Evolutionary conservation across 1,284 basidiomycete genomes (phyloP), one percentile per base, ranked within the genome.

Genomic region (Pascua guehoae): DNA sequence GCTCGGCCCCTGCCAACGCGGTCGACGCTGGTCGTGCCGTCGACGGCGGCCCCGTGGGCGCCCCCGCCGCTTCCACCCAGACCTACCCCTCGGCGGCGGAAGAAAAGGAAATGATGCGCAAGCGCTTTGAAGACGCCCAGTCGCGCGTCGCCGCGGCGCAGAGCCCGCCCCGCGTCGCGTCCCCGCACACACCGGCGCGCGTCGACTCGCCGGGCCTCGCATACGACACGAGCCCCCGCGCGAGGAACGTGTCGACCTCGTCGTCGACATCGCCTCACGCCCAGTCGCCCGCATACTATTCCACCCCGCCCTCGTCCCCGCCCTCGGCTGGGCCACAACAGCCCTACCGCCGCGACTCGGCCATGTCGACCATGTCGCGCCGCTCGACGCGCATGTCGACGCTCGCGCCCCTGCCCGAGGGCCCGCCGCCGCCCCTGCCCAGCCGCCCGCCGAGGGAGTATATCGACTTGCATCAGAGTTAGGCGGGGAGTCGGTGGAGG

Each of bases 361-460:
- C 40, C 40, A 41, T n/a, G 40, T 41, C 40, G 3, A 41, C 12
- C 40, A 41, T 12, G 40, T 41, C 41, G 4, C 41, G 41, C 12
- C 41, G n/a, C 3, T 41, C 45, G 5, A 18, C 18, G 10, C 45
- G 45, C 45, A 32, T 14, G 45, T 14, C 45, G 4, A 47, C 52
- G 39, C 37, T 47, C 37, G 36, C 32, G 18, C 14, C 37, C 10
- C 15, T 59, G 24, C 49, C 62, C 5, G 64, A 54, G 32, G 68
- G 56, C 7, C 66, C 69, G 32, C 71, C 74, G 17, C 73, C 74
- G 49, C 73, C 72, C 14, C 62, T 76, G 51, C 69, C 74, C 12
- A 56, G 67, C 10, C 63, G 68, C 44, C 74, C 74, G 47, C 73
- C 73, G 17, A 54, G 49, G 38, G 74, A 76, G 41, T 76, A 76